Conservation (phyloP, 768 basidiomycete genomes). For the Fistulinella prunicolor region DNA sequence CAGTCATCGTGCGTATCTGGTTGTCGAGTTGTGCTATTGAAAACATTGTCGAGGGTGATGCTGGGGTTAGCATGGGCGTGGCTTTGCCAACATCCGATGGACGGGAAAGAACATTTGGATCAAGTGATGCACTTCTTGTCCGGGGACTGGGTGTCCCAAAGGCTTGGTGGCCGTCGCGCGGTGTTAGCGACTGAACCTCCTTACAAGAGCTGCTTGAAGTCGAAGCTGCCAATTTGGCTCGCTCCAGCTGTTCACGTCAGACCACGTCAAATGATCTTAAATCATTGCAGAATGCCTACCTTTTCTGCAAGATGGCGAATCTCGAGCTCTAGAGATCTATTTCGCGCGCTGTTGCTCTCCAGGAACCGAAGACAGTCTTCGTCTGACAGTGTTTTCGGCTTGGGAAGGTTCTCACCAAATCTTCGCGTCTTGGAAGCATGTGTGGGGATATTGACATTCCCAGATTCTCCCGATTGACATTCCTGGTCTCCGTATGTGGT, state of each 20-base stretch:
- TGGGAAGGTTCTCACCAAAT: slow-evolving; percentile 2
- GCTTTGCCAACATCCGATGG: neutral
- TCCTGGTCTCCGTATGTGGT: slow-evolving; percentile 7
- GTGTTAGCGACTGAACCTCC: neutral
- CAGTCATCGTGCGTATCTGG: slow-evolving; percentile 35
- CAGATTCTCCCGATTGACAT: neutral
- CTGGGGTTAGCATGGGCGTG: neutral
- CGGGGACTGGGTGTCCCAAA: slow-evolving; percentile 8
- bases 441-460: too few species aligned
- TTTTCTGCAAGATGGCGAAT: slow-evolving; percentile 37
- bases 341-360: slow-evolving; percentile 37
- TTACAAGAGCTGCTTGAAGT: neutral
- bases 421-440: neutral
- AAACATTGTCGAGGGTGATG: slow-evolving; percentile 8
- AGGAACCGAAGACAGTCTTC: slow-evolving; percentile 42
- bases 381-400: slow-evolving; percentile 27
- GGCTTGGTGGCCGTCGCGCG: neutral
- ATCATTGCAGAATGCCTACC: slow-evolving; percentile 24
- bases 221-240: slow-evolving; percentile 13
- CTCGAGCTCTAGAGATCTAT: slow-evolving; percentile 44
- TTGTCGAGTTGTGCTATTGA: slow-evolving; percentile 34
- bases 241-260: slow-evolving; percentile 18
- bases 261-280: neutral
- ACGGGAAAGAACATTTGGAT: slow-evolving; percentile 14
- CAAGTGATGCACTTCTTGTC: slow-evolving; percentile 22